These are phyloP conservation scores for Puya raimondii DNA, from an alignment of 176 grass and related monocot genomes.

Conservation along the genomic window DNA sequence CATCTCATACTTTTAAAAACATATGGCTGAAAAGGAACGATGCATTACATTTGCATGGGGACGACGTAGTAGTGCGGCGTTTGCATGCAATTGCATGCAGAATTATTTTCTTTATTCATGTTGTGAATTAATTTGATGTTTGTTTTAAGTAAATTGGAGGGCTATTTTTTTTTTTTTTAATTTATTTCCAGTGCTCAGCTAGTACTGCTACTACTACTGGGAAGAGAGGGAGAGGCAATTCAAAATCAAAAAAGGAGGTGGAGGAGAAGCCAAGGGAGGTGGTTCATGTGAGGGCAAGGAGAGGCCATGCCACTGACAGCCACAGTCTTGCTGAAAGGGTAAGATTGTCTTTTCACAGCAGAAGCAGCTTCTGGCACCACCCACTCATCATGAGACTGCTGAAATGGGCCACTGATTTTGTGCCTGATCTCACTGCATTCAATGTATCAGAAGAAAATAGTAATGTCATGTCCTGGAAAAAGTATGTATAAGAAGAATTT, in stretches of 20 bases:
- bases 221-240: slow-evolving; percentile 8
- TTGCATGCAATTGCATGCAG: not conserved
- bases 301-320: slow-evolving; percentile 24
- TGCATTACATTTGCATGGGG: too few relatives aligned
- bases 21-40: too few relatives aligned
- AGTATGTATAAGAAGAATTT: too few relatives aligned
- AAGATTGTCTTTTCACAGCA: not conserved
- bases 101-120: not conserved
- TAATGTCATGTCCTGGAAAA: not conserved
- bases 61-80: not conserved
- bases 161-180: too few relatives aligned
- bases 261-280: slow-evolving; percentile 25
- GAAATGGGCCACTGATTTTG: not conserved
- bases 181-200: slow-evolving; percentile 1
- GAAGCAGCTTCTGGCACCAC: not conserved
- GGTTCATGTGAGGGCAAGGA: slow-evolving; percentile 27
- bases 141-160: not conserved
- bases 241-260: not conserved
- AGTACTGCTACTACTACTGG: not conserved
- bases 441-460: not conserved
- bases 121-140: not conserved
- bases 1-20: too few relatives aligned
- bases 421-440: slow-evolving; percentile 1
- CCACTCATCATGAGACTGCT: not conserved
- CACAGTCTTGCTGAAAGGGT: slow-evolving; percentile 30